A percentile compares a stretch with the other conserved stretches of the same genome.
phyloP scores from a whole-genome alignment of 2,329 filamentous ascomycete species.

The Ceratocystiopsis brevicomis region DNA sequence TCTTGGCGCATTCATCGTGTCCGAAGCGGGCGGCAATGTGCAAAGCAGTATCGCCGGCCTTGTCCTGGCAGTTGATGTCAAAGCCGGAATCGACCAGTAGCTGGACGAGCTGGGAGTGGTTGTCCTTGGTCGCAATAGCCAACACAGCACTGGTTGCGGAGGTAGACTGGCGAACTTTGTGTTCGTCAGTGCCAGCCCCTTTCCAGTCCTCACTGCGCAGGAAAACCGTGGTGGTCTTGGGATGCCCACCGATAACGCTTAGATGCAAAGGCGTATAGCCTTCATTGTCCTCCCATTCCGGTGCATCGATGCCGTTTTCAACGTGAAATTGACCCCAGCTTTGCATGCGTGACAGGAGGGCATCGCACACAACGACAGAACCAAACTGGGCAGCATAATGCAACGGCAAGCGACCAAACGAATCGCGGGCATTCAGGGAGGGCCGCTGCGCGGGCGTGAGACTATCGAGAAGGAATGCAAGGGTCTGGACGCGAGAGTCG shows the following conservation, averaged over 20 bases:
- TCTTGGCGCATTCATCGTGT: constrained; percentile 59
- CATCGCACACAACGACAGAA: constrained; percentile 73
- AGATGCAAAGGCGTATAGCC: constrained; percentile 83
- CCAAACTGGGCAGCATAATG: constrained; percentile 94
- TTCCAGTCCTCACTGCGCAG: constrained; percentile 66
- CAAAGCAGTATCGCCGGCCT: constrained; percentile 74
- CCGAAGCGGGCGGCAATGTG: constrained; percentile 84
- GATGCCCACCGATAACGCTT: constrained; percentile 78
- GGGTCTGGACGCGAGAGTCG: constrained; percentile 57
- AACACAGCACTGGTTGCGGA: constrained; percentile 77
- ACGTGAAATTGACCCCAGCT: constrained; percentile 76
- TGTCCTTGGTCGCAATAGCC: constrained; percentile 70
- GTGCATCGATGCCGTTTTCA: constrained; percentile 67
- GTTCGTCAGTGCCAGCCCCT: constrained; percentile 40
- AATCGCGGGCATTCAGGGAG: constrained; percentile 51
- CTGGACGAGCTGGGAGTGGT: constrained; percentile 67
- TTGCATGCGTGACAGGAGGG: constrained; percentile 77
- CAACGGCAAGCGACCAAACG: constrained; percentile 65
- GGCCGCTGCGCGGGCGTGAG: constrained; percentile 47
- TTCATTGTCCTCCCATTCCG: constrained; percentile 80
- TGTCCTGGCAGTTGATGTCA: constrained; percentile 84
- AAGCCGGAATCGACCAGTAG: constrained; percentile 79
- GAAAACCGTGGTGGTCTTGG: constrained; percentile 63
- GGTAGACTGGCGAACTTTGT: constrained; percentile 46
- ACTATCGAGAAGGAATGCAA: constrained; percentile 43